Conservation (phyloP, 805 yeast species). For the Jamesozyma hellenica region DNA sequence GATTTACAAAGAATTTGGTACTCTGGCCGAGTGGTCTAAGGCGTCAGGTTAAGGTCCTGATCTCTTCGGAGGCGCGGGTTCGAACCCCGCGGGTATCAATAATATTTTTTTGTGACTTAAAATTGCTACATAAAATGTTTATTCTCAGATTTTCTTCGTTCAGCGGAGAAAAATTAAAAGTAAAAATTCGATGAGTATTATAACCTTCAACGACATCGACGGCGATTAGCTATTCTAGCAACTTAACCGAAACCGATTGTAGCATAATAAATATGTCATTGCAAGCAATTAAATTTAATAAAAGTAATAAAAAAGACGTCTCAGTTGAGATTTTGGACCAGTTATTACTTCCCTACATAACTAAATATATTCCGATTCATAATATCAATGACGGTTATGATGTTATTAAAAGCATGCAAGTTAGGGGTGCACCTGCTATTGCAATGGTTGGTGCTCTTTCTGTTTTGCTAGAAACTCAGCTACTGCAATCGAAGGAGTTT, state of each 20-base stretch:
- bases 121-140: no score
- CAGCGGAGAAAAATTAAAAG: no score
- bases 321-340: slow-evolving; percentile 67
- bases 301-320: slow-evolving; percentile 24
- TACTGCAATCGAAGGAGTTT: slow-evolving; percentile 23
- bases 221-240: no score
- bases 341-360: slow-evolving; percentile 67
- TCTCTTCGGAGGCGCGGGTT: slow-evolving; percentile 6
- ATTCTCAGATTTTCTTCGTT: no score
- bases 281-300: slow-evolving; percentile 61
- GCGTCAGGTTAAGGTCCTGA: slow-evolving; percentile 8
- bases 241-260: no score
- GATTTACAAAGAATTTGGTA: background rate
- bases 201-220: no score
- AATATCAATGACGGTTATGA: slow-evolving; percentile 66
- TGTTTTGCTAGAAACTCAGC: slow-evolving; percentile 58
- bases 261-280: slow-evolving; percentile 29
- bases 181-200: no score
- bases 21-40: slow-evolving; percentile 10
- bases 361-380: slow-evolving; percentile 52
- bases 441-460: slow-evolving; percentile 89
- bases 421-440: slow-evolving; percentile 97
- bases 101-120: no score
- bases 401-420: slow-evolving; percentile 86
- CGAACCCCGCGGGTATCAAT: slow-evolving; percentile 7